Evolutionary conservation across 2,329 filamentous ascomycete genomes (phyloP).

Genomic region (Cladophialophora chaetospira): DNA sequence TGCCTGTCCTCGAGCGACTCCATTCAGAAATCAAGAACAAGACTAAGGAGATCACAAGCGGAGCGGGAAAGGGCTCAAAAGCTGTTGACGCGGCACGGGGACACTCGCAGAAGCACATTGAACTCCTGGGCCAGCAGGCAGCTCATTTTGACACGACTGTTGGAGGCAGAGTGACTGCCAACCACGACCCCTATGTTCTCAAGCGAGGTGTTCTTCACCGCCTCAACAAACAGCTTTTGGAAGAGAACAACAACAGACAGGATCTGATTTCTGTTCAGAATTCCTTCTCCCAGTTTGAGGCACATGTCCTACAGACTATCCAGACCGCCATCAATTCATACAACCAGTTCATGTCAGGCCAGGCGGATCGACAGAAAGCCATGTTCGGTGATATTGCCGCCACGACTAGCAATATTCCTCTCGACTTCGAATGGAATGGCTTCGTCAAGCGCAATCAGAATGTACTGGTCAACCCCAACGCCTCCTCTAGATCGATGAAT

Average conservation of each 20-base stretch:
- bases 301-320: constrained; percentile 77
- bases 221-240: constrained; percentile 84
- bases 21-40: constrained; percentile 98
- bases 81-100: constrained; percentile 86
- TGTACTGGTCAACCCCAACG: constrained; percentile 75
- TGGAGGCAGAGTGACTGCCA: constrained; percentile 69
- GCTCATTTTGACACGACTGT: constrained; percentile 75
- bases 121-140: constrained; percentile 84
- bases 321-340: constrained; percentile 83
- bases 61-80: constrained; percentile 82
- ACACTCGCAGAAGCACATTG: constrained; percentile 90
- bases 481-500: constrained; percentile 71
- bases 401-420: constrained; percentile 73
- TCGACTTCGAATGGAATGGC: constrained; percentile 88
- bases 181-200: constrained; percentile 85
- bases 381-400: constrained; percentile 83
- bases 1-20: constrained; percentile 85
- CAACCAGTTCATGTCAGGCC: constrained; percentile 74
- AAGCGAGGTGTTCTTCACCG: constrained; percentile 79
- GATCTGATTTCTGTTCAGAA: constrained; percentile 90
- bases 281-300: constrained; percentile 84
- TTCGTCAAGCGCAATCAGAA: constrained; percentile 73
- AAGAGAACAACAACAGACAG: constrained; percentile 91
- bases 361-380: constrained; percentile 76
- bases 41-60: constrained; percentile 80